A percentile compares a stretch with the other conserved stretches of the same genome.
Evolutionary conservation across 208 protist genomes (phyloP).

Genomic region (Trichomonas vaginalis): DNA sequence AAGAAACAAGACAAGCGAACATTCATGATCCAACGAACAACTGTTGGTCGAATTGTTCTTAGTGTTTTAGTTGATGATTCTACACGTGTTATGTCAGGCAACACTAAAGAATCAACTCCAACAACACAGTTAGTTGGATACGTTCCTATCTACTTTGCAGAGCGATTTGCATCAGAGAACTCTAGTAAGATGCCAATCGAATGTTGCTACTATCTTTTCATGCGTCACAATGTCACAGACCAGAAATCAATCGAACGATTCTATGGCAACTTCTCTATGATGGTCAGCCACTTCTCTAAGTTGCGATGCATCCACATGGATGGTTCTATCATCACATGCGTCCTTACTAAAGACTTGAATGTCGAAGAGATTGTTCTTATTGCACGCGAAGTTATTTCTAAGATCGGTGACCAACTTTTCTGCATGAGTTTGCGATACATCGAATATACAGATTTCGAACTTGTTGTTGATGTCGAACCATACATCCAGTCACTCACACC

Average conservation of each 20-base stretch:
- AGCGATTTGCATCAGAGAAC: not conserved
- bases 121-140: not conserved
- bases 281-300: not conserved
- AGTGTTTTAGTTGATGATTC: not conserved
- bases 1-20: not conserved
- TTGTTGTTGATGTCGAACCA: not conserved
- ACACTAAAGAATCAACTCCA: not conserved
- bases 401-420: not conserved
- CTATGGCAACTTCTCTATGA: not conserved
- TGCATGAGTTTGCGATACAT: not conserved
- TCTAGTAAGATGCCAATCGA: not conserved
- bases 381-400: not conserved
- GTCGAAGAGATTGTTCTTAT: not conserved
- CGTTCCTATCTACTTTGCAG: not conserved
- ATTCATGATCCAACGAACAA: not conserved
- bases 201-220: not conserved
- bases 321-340: not conserved
- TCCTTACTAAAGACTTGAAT: not conserved
- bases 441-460: not conserved
- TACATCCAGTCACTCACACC: not conserved
- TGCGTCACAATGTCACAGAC: not conserved
- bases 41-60: not conserved
- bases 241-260: not conserved
- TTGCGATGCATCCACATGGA: not conserved
- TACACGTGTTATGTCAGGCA: not conserved